A percentile compares a stretch with the other conserved stretches of the same genome.
Conservation (phyloP, 371 early-diverging fungal species). For the Basidiobolus meristosporus region DNA sequence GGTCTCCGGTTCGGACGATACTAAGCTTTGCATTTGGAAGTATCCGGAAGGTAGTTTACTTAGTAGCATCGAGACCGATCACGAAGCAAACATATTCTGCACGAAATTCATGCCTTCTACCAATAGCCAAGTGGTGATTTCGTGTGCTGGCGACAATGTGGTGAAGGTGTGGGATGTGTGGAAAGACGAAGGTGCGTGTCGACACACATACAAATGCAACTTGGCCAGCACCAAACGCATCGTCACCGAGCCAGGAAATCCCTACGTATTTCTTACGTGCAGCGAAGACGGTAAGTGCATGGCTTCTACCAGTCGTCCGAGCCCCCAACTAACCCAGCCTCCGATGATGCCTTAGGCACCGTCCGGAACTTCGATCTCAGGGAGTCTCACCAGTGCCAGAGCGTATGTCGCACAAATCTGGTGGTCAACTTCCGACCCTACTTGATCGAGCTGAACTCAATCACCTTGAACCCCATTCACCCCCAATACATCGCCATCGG, state of each 20-base stretch:
- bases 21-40: constrained; percentile 27
- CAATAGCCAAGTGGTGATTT: constrained; percentile 31
- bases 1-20: constrained; percentile 22
- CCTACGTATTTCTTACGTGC: constrained; percentile 32
- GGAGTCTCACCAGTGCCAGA: constrained; percentile 14
- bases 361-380: constrained; percentile 43
- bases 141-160: constrained; percentile 45
- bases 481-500: constrained; percentile 37
- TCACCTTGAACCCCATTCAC: constrained; percentile 20
- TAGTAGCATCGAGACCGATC: constrained; percentile 18
- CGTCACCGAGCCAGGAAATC: constrained; percentile 16
- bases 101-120: constrained; percentile 46
- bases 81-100: constrained; percentile 54
- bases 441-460: constrained; percentile 24
- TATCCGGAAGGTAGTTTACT: neutral
- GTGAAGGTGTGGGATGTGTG: constrained; percentile 39
- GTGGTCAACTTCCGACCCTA: constrained; percentile 23
- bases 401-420: constrained; percentile 13
- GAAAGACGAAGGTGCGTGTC: constrained; percentile 3
- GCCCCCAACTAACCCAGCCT: no score
- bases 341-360: constrained; percentile 12
- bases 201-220: constrained; percentile 9
- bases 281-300: constrained; percentile 32
- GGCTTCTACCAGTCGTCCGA: neutral
- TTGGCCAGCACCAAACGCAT: constrained; percentile 18